Evolutionary conservation across 2,329 filamentous ascomycete species (phyloP).

Genomic region (Coniochaeta prunicola): DNA sequence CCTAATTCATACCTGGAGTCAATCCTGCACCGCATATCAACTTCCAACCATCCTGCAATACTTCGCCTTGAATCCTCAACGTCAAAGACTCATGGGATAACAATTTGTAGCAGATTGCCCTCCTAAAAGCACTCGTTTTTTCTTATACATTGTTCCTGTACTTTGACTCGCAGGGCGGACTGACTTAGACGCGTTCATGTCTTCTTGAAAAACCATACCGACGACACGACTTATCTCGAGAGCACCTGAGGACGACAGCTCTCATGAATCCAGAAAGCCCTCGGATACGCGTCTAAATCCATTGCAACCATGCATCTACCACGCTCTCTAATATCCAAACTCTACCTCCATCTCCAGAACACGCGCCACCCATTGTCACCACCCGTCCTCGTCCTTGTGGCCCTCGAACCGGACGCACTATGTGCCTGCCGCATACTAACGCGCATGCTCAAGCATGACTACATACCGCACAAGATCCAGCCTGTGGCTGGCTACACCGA

Average conservation of each 20-base stretch:
- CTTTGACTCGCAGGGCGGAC: not conserved
- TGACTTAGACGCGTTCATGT: not conserved
- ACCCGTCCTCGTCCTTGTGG: constrained; percentile 83
- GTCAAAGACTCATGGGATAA: not conserved
- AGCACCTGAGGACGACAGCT: constrained; percentile 1
- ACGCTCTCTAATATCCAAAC: constrained; percentile 77
- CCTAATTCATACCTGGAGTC: not conserved
- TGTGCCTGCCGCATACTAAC: constrained; percentile 94
- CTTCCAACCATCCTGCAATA: not conserved
- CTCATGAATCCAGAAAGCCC: constrained; percentile 23
- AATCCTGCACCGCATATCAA: not conserved
- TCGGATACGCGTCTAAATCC: constrained; percentile 22
- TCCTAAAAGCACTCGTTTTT: not conserved
- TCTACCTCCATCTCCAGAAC: constrained; percentile 83
- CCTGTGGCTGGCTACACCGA: constrained; percentile 91
- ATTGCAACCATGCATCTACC: constrained; percentile 77
- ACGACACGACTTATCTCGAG: not conserved
- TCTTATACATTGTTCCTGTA: not conserved
- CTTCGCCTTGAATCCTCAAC: not conserved
- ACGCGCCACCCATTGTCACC: constrained; percentile 85
- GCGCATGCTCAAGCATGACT: constrained; percentile 90
- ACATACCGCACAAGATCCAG: constrained; percentile 95
- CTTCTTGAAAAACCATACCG: not conserved
- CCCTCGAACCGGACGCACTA: constrained; percentile 89
- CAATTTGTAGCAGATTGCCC: too few relatives aligned